A percentile compares a stretch with the other conserved stretches of the same genome.
Conservation (phyloP, 805 yeast genomes). For the Yamadazyma ubonensis region DNA sequence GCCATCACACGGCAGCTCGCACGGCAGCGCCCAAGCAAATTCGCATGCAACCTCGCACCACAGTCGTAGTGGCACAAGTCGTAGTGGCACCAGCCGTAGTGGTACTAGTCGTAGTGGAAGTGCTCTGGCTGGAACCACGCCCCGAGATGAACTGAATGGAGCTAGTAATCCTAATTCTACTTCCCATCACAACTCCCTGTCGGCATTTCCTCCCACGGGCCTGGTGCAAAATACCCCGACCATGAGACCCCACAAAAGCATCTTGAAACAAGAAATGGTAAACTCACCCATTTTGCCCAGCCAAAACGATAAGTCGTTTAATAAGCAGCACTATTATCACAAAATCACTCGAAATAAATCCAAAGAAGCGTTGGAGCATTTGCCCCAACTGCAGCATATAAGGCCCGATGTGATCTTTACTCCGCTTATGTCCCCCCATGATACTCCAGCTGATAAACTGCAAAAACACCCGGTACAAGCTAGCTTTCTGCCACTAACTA, state of each 20-base stretch:
- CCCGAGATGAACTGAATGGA: constrained; percentile 1
- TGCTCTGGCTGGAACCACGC: background rate
- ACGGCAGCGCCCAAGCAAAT: no score
- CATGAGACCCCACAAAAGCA: constrained; percentile 12
- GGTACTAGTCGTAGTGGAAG: background rate
- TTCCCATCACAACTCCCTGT: constrained; percentile 3
- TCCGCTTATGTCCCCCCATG: constrained; percentile 75
- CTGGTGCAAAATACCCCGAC: constrained; percentile 14
- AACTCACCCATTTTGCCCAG: constrained; percentile 41
- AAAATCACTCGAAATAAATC: constrained; percentile 21
- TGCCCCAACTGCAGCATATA: constrained; percentile 31
- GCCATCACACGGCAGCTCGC: no score
- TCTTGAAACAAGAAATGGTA: constrained; percentile 13
- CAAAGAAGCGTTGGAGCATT: constrained; percentile 17
- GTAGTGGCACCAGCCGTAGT: background rate
- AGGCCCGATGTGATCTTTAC: constrained; percentile 67
- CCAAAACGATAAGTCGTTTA: constrained; percentile 41
- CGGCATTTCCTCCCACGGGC: constrained; percentile 15
- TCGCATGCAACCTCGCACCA: constrained; percentile 1
- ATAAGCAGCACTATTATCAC: constrained; percentile 41
- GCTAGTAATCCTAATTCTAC: background rate
- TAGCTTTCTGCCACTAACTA: constrained; percentile 55
- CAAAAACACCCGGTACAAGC: constrained; percentile 24
- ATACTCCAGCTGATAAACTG: constrained; percentile 54
- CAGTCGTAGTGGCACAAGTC: background rate